Conservation (phyloP, 352 stramenopile species). For the Phytophthora crassamura region DNA sequence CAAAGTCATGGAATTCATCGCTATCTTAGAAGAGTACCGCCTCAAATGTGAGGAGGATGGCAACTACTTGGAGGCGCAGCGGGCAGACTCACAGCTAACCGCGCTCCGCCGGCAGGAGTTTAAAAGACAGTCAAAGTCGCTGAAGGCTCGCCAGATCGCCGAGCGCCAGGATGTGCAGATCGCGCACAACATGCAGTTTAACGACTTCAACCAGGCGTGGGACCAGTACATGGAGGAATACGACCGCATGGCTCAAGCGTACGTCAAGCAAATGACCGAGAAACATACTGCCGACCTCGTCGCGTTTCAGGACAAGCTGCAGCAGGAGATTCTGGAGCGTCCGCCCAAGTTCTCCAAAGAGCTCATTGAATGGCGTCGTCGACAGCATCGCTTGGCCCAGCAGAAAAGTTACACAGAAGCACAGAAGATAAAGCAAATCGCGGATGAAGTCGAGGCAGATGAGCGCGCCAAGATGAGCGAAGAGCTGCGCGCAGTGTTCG, state of each 20-base stretch:
- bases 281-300: conserved; percentile 87
- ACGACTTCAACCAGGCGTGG: conserved; percentile 94
- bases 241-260: conserved; percentile 94
- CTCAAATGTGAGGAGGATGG: conserved; percentile 94
- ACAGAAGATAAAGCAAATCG: conserved; percentile 95
- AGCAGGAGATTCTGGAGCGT: conserved; percentile 87
- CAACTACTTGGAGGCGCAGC: conserved; percentile 94
- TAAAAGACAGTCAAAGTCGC: conserved; percentile 91
- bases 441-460: conserved; percentile 93
- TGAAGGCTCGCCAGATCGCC: conserved; percentile 90
- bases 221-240: conserved; percentile 97
- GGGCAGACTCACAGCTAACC: conserved; percentile 88
- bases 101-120: conserved; percentile 92
- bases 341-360: conserved; percentile 94
- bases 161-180: conserved; percentile 96
- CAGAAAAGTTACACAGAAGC: conserved; percentile 95
- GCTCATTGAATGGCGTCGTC: conserved; percentile 94
- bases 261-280: conserved; percentile 95
- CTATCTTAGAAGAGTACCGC: conserved; percentile 94
- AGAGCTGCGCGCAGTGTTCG: conserved; percentile 76
- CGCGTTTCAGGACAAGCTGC: conserved; percentile 90
- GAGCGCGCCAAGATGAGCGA: conserved; percentile 92
- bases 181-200: conserved; percentile 95
- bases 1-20: conserved; percentile 94
- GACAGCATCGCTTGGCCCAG: conserved; percentile 94